Evolutionary conservation across 73 alveolate species (phyloP).

Genomic region (Paraurostyla sp.): DNA sequence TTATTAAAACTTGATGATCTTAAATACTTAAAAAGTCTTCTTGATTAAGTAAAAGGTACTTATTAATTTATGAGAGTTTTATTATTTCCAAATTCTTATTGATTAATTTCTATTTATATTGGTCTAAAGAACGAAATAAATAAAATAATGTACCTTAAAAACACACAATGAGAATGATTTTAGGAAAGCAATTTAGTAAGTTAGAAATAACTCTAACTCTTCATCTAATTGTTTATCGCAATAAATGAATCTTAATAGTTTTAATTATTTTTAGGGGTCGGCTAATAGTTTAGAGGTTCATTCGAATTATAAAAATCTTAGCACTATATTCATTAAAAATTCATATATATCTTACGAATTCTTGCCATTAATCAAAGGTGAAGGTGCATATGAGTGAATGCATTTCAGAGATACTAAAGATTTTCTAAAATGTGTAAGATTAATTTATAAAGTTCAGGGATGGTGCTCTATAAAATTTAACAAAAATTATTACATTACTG

Average conservation of each 20-base stretch:
- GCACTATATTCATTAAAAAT: no score
- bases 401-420: neutral
- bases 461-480: neutral
- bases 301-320: no score
- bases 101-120: neutral
- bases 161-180: neutral
- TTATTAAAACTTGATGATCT: neutral
- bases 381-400: neutral
- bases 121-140: neutral
- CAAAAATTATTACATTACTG: neutral
- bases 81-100: neutral
- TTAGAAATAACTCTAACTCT: neutral
- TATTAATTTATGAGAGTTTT: neutral
- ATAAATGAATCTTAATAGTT: no score
- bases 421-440: no score
- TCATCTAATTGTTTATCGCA: neutral
- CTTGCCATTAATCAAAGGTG: slow-evolving; percentile 1
- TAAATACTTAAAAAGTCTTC: neutral
- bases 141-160: neutral
- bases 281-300: no score
- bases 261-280: no score
- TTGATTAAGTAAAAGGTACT: slow-evolving; percentile 2
- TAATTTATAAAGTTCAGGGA: neutral
- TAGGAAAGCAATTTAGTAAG: neutral
- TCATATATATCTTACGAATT: neutral